These are phyloP conservation scores for Chimonanthus salicifolius DNA, from an alignment of 164 flowering plant genomes.

Conservation along the genomic window DNA sequence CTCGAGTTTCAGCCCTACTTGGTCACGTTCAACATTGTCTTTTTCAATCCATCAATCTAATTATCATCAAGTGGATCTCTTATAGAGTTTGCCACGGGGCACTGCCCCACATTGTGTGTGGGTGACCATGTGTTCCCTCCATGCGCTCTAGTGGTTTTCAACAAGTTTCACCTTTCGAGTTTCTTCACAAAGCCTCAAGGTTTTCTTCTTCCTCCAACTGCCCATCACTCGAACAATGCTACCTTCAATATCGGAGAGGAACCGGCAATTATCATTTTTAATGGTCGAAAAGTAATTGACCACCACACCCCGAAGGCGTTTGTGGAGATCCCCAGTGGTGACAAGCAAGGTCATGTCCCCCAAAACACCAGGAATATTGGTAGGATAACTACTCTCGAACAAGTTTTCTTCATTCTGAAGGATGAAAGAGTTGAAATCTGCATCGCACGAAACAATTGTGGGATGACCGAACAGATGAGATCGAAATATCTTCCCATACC, in stretches of 20 bases:
- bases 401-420: constrained; percentile 14
- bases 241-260: constrained; percentile 7
- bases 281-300: constrained; percentile 10
- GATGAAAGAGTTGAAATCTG: constrained; percentile 9
- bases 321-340: constrained; percentile 9
- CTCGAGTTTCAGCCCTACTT: no score
- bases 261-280: background rate
- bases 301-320: constrained; percentile 7
- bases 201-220: constrained; percentile 8
- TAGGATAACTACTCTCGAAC: constrained; percentile 11
- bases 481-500: constrained; percentile 14
- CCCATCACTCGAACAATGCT: background rate
- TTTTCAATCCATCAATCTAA: no score
- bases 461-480: constrained; percentile 13
- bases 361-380: constrained; percentile 8
- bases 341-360: constrained; percentile 10
- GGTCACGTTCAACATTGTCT: no score
- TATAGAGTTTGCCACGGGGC: no score
- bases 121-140: no score
- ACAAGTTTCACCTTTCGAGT: constrained; percentile 7
- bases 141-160: background rate
- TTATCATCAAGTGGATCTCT: no score
- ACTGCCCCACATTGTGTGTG: no score
- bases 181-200: constrained; percentile 9
- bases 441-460: constrained; percentile 11